phyloP scores from a whole-genome alignment of 2,329 filamentous ascomycete species.

The Stachybotrys elegans region DNA sequence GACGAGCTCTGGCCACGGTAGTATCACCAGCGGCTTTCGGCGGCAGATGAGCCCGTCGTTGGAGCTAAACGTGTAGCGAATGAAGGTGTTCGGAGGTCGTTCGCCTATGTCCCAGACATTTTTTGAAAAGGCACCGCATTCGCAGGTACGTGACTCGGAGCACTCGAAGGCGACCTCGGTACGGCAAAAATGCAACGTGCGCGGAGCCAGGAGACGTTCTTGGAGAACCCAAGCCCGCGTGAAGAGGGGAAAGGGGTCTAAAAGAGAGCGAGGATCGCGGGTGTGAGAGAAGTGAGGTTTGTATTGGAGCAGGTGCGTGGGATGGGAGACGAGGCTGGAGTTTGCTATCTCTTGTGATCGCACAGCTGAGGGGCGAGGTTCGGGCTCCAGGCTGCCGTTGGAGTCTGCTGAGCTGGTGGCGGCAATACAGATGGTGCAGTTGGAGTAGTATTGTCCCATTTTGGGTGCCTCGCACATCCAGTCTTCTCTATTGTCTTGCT shows the following conservation, averaged over 20 bases:
- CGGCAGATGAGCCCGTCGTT: background rate
- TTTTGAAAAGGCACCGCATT: constrained; percentile 1
- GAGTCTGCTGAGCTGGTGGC: background rate
- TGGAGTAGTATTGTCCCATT: background rate
- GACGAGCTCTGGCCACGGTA: background rate
- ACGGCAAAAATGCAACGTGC: constrained; percentile 10
- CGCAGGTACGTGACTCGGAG: constrained; percentile 1
- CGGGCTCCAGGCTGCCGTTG: background rate
- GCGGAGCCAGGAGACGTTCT: constrained; percentile 14
- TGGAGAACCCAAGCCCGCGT: constrained; percentile 16
- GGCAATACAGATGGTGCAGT: background rate
- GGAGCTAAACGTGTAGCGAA: background rate
- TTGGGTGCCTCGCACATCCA: background rate
- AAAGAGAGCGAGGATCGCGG: background rate
- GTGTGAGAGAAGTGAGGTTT: background rate
- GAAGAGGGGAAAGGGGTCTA: constrained; percentile 7
- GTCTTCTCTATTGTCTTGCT: background rate
- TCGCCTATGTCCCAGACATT: background rate
- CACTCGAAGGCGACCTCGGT: constrained; percentile 15
- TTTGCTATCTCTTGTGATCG: too few species aligned
- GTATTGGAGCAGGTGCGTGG: background rate
- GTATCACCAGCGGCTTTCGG: background rate
- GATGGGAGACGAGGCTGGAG: too few species aligned
- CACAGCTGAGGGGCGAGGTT: too few species aligned
- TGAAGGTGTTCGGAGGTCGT: too few species aligned